phyloP scores from a whole-genome alignment of 495 filamentous ascomycete species.

The Astrothelium subdiscretum region DNA sequence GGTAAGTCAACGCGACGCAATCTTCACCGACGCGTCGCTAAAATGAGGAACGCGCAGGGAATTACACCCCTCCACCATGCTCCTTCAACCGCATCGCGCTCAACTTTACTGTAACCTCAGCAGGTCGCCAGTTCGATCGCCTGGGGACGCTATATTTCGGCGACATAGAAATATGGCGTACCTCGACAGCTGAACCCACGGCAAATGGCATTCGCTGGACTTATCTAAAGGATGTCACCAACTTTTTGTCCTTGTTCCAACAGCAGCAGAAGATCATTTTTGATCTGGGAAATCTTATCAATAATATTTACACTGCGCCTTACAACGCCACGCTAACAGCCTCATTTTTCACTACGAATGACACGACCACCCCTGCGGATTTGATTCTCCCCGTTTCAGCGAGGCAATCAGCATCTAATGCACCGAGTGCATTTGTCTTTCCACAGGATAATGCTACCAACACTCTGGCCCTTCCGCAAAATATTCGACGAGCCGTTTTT shows the following conservation, averaged over 20 bases:
- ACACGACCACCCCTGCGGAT: constrained; percentile 43
- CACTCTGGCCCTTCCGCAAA: constrained; percentile 46
- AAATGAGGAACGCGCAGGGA: constrained; percentile 31
- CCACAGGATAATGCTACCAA: constrained; percentile 53
- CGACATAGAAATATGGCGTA: constrained; percentile 72
- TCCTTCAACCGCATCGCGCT: constrained; percentile 68
- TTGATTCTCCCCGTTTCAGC: constrained; percentile 70
- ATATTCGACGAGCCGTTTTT: constrained; percentile 58
- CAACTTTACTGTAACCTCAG: constrained; percentile 68
- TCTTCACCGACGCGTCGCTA: neutral
- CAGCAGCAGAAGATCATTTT: constrained; percentile 66
- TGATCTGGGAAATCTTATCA: constrained; percentile 68
- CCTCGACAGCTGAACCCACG: constrained; percentile 78
- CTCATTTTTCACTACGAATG: constrained; percentile 51
- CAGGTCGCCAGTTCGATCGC: constrained; percentile 69
- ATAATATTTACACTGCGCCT: constrained; percentile 64
- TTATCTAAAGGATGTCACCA: constrained; percentile 75
- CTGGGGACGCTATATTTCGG: constrained; percentile 71
- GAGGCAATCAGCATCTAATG: constrained; percentile 37
- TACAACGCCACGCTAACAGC: constrained; percentile 76
- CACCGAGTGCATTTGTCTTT: constrained; percentile 57
- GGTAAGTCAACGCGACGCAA: constrained; percentile 36
- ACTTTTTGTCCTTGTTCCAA: constrained; percentile 57
- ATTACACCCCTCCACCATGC: constrained; percentile 58
- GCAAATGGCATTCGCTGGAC: constrained; percentile 57